phyloP scores from a whole-genome alignment of 2,329 filamentous ascomycete species.

The Lomentospora prolificans region DNA sequence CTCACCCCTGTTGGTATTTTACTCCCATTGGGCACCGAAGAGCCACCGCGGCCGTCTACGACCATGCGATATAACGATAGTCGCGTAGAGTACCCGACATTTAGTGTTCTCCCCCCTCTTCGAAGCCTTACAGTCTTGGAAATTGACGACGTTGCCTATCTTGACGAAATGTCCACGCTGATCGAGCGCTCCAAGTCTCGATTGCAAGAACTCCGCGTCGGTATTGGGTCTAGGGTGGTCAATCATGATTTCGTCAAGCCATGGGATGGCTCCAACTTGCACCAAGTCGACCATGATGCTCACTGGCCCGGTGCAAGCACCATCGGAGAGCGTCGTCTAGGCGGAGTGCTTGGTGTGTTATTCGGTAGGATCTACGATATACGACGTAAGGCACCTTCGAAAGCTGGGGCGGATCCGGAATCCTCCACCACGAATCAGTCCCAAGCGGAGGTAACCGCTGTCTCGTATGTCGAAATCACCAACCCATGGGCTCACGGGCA shows the following conservation, averaged over 20 bases:
- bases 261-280: conserved; percentile 52
- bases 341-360: conserved; percentile 59
- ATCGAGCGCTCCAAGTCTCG: conserved; percentile 59
- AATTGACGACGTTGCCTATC: conserved; percentile 71
- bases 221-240: conserved; percentile 47
- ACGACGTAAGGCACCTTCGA: conserved; percentile 16
- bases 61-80: conserved; percentile 41
- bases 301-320: conserved; percentile 45
- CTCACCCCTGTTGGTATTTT: conserved; percentile 32
- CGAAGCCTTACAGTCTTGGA: conserved; percentile 69
- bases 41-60: conserved; percentile 17
- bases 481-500: background rate
- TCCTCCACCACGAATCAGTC: background rate
- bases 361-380: conserved; percentile 59
- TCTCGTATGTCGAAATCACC: background rate
- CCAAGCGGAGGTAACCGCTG: background rate
- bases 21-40: conserved; percentile 19
- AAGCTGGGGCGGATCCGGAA: background rate
- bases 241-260: conserved; percentile 44
- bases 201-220: conserved; percentile 63
- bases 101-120: conserved; percentile 66
- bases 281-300: conserved; percentile 53
- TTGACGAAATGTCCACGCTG: conserved; percentile 73
- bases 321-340: conserved; percentile 53
- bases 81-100: conserved; percentile 67